These are phyloP conservation scores for Naematelia encephala DNA, from an alignment of 768 basidiomycete species.

Conservation along the genomic window DNA sequence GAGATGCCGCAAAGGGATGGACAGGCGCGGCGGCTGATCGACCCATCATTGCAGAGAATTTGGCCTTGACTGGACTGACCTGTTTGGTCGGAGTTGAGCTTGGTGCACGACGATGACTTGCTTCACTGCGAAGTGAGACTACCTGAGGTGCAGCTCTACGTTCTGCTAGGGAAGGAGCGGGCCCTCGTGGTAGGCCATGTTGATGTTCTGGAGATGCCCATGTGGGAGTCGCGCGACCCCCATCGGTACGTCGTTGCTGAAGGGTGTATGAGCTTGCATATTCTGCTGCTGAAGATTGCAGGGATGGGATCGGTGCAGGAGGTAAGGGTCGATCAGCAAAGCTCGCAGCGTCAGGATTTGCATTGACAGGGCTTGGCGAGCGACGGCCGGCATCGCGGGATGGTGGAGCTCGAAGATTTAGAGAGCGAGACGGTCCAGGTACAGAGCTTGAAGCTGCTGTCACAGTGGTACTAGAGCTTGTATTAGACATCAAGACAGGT, in stretches of 20 bases:
- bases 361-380: slow-evolving; percentile 38
- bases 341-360: slow-evolving; percentile 19
- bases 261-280: slow-evolving; percentile 31
- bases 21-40: slow-evolving; percentile 10
- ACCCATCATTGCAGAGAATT: slow-evolving; percentile 31
- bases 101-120: not conserved
- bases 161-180: slow-evolving; percentile 13
- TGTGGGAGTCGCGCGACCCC: slow-evolving; percentile 21
- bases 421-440: slow-evolving; percentile 24
- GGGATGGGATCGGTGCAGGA: slow-evolving; percentile 14
- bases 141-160: slow-evolving; percentile 1
- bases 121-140: not conserved
- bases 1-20: slow-evolving; percentile 41
- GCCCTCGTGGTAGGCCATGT: slow-evolving; percentile 18
- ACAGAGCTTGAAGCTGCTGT: slow-evolving; percentile 11
- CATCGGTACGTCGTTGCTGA: slow-evolving; percentile 10
- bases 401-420: slow-evolving; percentile 39
- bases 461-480: slow-evolving; percentile 24
- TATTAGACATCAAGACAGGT: slow-evolving; percentile 2
- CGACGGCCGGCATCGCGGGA: slow-evolving; percentile 28
- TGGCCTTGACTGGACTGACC: slow-evolving; percentile 32
- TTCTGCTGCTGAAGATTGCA: slow-evolving; percentile 38
- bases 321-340: slow-evolving; percentile 40
- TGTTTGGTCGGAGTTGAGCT: slow-evolving; percentile 15
- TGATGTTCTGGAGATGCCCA: slow-evolving; percentile 13